phyloP scores from a whole-genome alignment of 2,329 filamentous ascomycete species.

The Sporothrix pseudoabietina region DNA sequence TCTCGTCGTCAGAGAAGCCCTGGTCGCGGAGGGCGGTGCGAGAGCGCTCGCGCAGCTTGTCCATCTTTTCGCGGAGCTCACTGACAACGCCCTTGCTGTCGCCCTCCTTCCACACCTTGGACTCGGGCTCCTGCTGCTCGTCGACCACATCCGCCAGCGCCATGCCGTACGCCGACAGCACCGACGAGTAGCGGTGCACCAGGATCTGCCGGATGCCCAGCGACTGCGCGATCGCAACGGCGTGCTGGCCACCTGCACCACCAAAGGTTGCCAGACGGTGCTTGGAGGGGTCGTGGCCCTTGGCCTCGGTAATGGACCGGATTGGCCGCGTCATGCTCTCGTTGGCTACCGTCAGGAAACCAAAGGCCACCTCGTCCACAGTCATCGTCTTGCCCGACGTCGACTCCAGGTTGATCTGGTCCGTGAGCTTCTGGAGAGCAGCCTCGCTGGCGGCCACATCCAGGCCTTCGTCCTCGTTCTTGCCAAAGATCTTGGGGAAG shows the following conservation, averaged over 20 bases:
- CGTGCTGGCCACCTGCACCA: constrained; percentile 87
- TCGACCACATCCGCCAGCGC: constrained; percentile 90
- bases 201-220: constrained; percentile 84
- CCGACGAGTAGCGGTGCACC: constrained; percentile 83
- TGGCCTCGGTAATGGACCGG: constrained; percentile 85
- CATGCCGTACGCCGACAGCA: constrained; percentile 91
- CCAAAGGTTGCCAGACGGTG: constrained; percentile 92
- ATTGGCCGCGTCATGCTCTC: constrained; percentile 92
- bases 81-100: constrained; percentile 52
- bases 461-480: constrained; percentile 79
- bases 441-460: constrained; percentile 75
- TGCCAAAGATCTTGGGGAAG: constrained; percentile 94
- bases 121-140: constrained; percentile 79
- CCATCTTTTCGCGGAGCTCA: constrained; percentile 72
- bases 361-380: constrained; percentile 82
- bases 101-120: constrained; percentile 55
- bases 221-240: constrained; percentile 84
- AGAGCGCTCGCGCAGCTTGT: constrained; percentile 76
- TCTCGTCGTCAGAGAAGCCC: constrained; percentile 73
- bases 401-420: constrained; percentile 73
- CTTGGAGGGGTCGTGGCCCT: constrained; percentile 86
- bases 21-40: constrained; percentile 68
- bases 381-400: constrained; percentile 67
- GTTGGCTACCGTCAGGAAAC: constrained; percentile 87
- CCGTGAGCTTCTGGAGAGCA: constrained; percentile 73